Evolutionary conservation across 2,329 filamentous ascomycete genomes (phyloP).

Genomic region (Ustulina deusta): DNA sequence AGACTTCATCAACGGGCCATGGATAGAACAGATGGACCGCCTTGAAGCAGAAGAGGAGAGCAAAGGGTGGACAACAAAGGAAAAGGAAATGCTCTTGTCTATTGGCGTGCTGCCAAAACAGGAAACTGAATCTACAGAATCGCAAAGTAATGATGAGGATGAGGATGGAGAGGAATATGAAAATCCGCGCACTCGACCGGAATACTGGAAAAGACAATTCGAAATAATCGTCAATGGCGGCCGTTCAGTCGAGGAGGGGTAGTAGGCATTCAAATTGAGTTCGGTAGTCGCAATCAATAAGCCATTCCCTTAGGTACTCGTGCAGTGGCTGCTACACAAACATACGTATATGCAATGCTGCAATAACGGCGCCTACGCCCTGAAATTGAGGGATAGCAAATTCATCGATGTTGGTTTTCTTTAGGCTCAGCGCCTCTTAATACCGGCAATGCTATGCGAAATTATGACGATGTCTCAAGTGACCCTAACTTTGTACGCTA

Average conservation of each 20-base stretch:
- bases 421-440: no score
- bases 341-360: no score
- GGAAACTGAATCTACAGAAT: not conserved
- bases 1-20: constrained; percentile 13
- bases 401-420: no score
- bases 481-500: no score
- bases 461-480: no score
- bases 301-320: no score
- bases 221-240: constrained; percentile 25
- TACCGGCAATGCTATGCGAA: no score
- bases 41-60: constrained; percentile 5
- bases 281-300: no score
- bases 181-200: not conserved
- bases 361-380: no score
- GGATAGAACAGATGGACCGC: constrained; percentile 4
- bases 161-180: not conserved
- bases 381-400: no score
- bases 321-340: no score
- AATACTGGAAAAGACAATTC: constrained; percentile 16
- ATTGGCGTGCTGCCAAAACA: constrained; percentile 12
- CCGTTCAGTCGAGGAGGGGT: not conserved
- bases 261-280: not conserved
- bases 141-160: not conserved
- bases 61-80: not conserved
- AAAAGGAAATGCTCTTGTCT: not conserved